phyloP scores from a whole-genome alignment of 371 early-diverging fungal species.

The Coemansia sp. region DNA sequence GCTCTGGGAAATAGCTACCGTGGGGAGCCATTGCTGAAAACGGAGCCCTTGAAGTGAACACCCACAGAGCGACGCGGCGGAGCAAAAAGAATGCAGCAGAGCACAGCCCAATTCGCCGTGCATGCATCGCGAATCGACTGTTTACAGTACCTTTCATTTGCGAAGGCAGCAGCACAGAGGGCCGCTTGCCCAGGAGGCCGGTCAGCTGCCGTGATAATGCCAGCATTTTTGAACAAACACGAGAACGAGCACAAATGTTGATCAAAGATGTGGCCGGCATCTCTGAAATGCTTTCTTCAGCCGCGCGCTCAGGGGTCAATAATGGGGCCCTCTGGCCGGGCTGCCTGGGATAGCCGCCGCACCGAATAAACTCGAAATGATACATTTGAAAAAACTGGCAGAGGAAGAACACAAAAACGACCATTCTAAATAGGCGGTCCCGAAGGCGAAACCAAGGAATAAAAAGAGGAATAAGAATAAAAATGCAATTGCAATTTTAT shows the following conservation, averaged over 20 bases:
- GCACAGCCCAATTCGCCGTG: background rate
- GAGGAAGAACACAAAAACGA: background rate
- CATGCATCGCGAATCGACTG: conserved; percentile 6
- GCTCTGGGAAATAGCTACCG: background rate
- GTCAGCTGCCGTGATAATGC: conserved; percentile 12
- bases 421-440: conserved; percentile 2
- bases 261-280: background rate
- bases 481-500: conserved; percentile 8
- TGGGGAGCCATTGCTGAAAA: conserved; percentile 1
- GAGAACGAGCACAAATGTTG: background rate
- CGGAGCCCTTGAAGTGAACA: background rate
- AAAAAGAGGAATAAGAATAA: background rate
- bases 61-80: background rate
- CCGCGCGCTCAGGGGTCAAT: background rate
- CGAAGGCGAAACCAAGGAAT: background rate
- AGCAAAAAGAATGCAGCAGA: conserved; percentile 4
- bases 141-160: conserved; percentile 10
- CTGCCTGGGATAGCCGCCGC: background rate
- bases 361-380: background rate
- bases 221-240: background rate
- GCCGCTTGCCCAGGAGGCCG: background rate
- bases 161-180: conserved; percentile 10
- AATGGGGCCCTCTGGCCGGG: background rate
- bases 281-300: too few species aligned
- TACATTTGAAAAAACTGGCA: conserved; percentile 3